Evolutionary conservation across 345 rosid species (phyloP).

Genomic region (Eucalyptus curtisii): DNA sequence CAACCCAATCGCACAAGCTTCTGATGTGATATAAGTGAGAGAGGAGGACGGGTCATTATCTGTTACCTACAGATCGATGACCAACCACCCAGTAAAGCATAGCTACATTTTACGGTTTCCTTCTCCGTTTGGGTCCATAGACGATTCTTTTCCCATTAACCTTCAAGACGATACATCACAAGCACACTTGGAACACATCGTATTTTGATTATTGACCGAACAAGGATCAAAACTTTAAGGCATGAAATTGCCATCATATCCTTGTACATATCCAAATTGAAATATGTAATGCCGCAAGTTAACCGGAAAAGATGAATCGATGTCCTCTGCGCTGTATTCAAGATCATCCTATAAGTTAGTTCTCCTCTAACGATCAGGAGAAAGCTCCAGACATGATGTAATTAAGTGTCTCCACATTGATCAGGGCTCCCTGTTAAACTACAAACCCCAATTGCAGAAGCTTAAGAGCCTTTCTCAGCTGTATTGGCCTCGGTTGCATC

Average conservation of each 20-base stretch:
- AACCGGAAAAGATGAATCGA: background rate
- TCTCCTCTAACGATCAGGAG: conserved; percentile 1
- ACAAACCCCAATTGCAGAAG: background rate
- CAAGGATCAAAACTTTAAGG: background rate
- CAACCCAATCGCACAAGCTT: background rate
- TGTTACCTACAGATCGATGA: background rate
- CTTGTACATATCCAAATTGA: background rate
- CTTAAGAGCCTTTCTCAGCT: conserved; percentile 12
- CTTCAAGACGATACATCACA: background rate
- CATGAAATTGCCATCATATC: background rate
- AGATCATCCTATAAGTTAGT: background rate
- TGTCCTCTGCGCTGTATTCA: background rate
- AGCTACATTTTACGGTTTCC: background rate
- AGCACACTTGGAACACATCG: background rate
- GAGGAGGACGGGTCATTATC: background rate
- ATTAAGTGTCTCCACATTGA: background rate
- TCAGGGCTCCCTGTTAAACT: too few relatives aligned
- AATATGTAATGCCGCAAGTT: background rate
- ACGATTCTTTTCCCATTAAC: background rate
- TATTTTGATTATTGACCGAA: background rate
- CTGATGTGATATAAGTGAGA: background rate
- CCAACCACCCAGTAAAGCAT: background rate
- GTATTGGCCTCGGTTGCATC: conserved; percentile 4
- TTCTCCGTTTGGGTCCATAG: background rate
- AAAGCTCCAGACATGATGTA: conserved; percentile 6